Base-by-base conservation (phyloP, 306 rosid species). In the Vigna unguiculata region DNA sequence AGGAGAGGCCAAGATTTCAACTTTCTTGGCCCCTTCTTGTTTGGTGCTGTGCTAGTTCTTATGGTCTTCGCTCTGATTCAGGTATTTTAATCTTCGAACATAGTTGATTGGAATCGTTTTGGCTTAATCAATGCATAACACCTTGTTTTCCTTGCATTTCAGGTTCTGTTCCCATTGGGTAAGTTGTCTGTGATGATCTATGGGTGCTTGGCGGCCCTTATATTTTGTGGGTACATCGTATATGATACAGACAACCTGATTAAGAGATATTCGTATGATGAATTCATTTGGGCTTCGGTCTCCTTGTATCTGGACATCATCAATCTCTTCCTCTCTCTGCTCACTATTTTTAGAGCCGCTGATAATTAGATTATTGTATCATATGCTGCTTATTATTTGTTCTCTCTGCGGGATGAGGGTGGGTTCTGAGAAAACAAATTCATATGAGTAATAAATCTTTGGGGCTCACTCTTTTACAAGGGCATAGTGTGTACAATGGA, bases 251-350 rank as follows among this genome's bases (percentile, higher is more conserved):
- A 92, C 82, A 95, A 95, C 77, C 81, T 95, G 64, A 95, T 95
- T 77, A 95, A 95, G 85, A 90, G 99, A 46, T 95, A 77, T 73
- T 76, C 97, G 0, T 95, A 95, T n/a, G 99, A 95, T 38, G 91
- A 95, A 15, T 95, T 81, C 83, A 95, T 95, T 17, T 95, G 99
- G 99, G 99, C 99, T 22, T 87, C 99, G 0, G 85, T 95, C n/a
- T 52, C 96, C 4, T 77, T 95, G 83, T 95, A 95, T 77, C 76
- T 95, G 86, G 99, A 95, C 60, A 74, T 95, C 77, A 80, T 95
- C 87, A 95, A 95, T 84, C 99, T 95, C 55, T 95, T 95, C 89
- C 88, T 95, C 9, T 65, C 97, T 1, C 48, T 95, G 73, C 89
- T 95, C 25, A 84, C 89, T 3, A 62, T 95, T 53, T 90, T 95